Percentiles rank a stretch among this genome's conserved stretches.
Evolutionary conservation across 2,329 filamentous ascomycete species (phyloP).

Genomic region (Penicillium sp.): DNA sequence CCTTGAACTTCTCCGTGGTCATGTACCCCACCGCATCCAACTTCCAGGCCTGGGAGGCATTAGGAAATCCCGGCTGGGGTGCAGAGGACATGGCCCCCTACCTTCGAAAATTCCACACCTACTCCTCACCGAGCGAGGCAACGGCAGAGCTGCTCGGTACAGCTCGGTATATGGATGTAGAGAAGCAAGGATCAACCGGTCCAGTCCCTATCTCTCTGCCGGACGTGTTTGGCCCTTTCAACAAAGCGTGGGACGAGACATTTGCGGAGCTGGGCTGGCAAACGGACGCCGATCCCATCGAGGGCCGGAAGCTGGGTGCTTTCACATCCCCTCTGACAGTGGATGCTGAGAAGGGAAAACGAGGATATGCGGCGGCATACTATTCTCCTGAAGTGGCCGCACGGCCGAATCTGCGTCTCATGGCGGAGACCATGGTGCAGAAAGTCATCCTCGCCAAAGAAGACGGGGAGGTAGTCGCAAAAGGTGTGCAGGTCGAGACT

Average conservation of each 20-base stretch:
- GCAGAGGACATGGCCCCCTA: conserved; percentile 50
- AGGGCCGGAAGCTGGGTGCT: conserved; percentile 39
- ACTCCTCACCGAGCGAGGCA: conserved; percentile 28
- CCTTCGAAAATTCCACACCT: conserved; percentile 46
- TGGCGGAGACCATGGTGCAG: conserved; percentile 49
- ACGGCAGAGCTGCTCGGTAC: conserved; percentile 11
- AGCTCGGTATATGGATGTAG: conserved; percentile 17
- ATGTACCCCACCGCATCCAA: conserved; percentile 32
- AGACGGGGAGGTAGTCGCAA: conserved; percentile 17
- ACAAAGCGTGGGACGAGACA: conserved; percentile 26
- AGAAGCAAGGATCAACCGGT: conserved; percentile 18
- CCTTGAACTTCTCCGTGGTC: conserved; percentile 43
- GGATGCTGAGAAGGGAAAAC: conserved; percentile 28
- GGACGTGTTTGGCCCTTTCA: conserved; percentile 31
- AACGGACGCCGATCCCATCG: conserved; percentile 32
- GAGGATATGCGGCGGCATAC: conserved; percentile 45
- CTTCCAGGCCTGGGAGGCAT: conserved; percentile 46
- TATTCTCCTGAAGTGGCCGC: conserved; percentile 41
- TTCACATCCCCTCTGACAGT: conserved; percentile 41
- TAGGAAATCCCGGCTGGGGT: conserved; percentile 49
- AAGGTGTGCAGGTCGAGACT: conserved; percentile 20
- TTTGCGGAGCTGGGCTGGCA: conserved; percentile 21
- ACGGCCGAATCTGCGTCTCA: conserved; percentile 48
- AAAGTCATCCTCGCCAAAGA: conserved; percentile 46
- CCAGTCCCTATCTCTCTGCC: conserved; percentile 26